Base-by-base conservation (phyloP, 805 yeast genomes). In the Tetrapisispora phaffii region DNA sequence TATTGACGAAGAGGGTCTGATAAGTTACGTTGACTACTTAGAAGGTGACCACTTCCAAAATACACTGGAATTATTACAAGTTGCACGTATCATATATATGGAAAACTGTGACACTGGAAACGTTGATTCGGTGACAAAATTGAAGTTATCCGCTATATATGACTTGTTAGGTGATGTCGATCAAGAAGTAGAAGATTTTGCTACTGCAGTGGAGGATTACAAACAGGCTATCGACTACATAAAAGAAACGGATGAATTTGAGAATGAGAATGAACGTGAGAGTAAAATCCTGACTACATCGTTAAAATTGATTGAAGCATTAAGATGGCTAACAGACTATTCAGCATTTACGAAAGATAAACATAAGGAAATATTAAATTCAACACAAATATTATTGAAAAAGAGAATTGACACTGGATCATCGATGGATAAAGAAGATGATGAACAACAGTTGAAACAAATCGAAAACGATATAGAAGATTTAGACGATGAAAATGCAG, bases 161-260 rank as follows among this genome's bases (percentile, higher is more conserved):
- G 89, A 84, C 56, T 63, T 89, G 10, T 69, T 88, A 16, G 97
- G 97, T 28, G 97, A 90, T 59, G 83, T 89, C 9, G 82, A 95
- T 0, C 69, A 89, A 37, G 98, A 90, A 58, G 77, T 93, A 1
- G 97, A 90, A 55, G 85, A 86, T 62, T 88, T 88, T 62, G 65
- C 70, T 15, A 94, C 86, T 61, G 85, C 96, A 0, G 75, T 82
- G 0, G 67, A 67, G 17, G 96, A 89, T 60, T 77, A 87, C 46
- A 67, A 71, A 39, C 65, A 74, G 17, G 71, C 86, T 34, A 69
- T 85, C 29, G 65, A 74, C 24, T 63, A 50, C 22, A 45, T 45
- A 7, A 40, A 37, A 24, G 37, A 44, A 81, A 37, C 73, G 85
- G 37, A 39, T 4, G 35, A 26, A 19, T 31, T 44, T 80, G 37